Conservation (phyloP, 164 flowering plant genomes). For the Nymphaea thermarum region DNA sequence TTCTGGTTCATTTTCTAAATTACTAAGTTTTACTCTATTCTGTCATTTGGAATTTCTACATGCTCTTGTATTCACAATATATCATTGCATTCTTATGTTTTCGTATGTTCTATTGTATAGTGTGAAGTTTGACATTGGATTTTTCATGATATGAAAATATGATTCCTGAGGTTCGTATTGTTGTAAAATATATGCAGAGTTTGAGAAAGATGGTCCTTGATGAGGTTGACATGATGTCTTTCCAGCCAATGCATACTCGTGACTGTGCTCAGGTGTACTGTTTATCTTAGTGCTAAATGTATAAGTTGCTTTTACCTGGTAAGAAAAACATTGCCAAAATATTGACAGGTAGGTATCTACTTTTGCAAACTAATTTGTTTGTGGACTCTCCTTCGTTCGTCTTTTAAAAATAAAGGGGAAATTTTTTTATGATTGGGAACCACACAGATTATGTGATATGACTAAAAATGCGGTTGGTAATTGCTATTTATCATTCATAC, state of each 20-base stretch:
- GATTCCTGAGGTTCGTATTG: background rate
- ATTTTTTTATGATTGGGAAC: too few species aligned
- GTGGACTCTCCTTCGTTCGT: too few species aligned
- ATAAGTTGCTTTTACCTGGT: background rate
- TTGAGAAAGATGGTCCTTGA: slow-evolving; percentile 69
- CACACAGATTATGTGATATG: too few species aligned
- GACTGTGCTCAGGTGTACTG: slow-evolving; percentile 83
- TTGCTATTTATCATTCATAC: too few species aligned
- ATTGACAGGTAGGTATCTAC: too few species aligned
- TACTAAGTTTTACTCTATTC: too few species aligned
- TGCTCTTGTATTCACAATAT: background rate
- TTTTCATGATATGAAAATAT: too few species aligned
- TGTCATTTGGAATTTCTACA: background rate
- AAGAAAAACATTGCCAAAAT: background rate
- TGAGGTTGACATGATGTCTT: slow-evolving; percentile 49
- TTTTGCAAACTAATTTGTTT: too few species aligned
- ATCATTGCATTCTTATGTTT: background rate
- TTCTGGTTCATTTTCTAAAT: too few species aligned
- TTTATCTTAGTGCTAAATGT: background rate
- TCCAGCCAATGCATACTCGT: slow-evolving; percentile 70
- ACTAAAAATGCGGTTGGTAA: too few species aligned
- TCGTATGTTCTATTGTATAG: background rate
- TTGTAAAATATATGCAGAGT: slow-evolving; percentile 27
- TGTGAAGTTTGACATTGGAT: too few species aligned
- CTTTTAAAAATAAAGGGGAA: too few species aligned